phyloP scores from a whole-genome alignment of 768 basidiomycete species.

The Boletales sp. region DNA sequence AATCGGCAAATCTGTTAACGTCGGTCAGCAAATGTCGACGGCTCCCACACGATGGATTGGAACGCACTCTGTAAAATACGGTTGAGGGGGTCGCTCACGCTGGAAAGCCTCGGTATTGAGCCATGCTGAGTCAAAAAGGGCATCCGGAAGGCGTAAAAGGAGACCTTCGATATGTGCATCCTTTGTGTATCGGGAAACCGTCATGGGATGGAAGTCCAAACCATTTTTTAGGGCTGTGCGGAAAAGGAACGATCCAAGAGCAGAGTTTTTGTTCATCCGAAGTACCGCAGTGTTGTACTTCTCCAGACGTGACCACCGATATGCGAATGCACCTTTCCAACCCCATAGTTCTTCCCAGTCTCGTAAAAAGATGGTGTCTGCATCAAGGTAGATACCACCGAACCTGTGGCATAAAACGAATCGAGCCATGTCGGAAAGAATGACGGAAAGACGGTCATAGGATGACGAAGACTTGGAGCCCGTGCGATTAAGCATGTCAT shows the following conservation, averaged over 20 bases:
- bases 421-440: constrained; percentile 94
- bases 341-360: constrained; percentile 99
- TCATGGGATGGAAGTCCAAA: constrained; percentile 97
- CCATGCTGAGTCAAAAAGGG: constrained; percentile 96
- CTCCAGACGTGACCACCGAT: constrained; percentile 89
- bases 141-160: constrained; percentile 87
- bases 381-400: constrained; percentile 95
- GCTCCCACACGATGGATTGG: not conserved
- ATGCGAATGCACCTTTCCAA: constrained; percentile 95
- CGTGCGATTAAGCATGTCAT: constrained; percentile 70
- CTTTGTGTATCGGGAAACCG: constrained; percentile 83
- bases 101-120: constrained; percentile 91
- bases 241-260: constrained; percentile 91
- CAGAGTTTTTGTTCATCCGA: constrained; percentile 88
- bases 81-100: constrained; percentile 88
- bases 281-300: constrained; percentile 97
- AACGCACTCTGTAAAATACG: constrained; percentile 81
- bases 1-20: constrained; percentile 69
- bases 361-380: constrained; percentile 91
- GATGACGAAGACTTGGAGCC: constrained; percentile 85
- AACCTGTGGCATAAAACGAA: constrained; percentile 97
- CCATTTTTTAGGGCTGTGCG: constrained; percentile 91
- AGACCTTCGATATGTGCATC: constrained; percentile 85
- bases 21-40: not conserved
- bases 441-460: constrained; percentile 90